These are phyloP conservation scores for Schizophyllum amplum DNA, from an alignment of 1,284 basidiomycete genomes.

Conservation along the genomic window DNA sequence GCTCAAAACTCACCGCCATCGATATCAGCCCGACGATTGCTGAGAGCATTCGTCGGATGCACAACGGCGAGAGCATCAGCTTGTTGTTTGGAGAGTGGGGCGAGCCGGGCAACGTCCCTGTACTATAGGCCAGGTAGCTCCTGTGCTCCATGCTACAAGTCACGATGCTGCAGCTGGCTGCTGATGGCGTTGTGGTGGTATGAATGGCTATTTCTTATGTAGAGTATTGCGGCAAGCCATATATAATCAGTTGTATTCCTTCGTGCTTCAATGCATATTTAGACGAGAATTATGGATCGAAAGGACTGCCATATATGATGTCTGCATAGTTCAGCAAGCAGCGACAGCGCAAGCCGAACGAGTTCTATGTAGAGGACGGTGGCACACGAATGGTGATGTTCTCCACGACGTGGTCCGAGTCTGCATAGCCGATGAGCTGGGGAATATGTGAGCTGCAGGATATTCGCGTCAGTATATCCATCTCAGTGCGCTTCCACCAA, in stretches of 20 bases:
- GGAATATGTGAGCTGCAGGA: conserved; percentile 70
- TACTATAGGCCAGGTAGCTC: conserved; percentile 22
- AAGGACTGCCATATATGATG: no score
- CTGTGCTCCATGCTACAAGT: no score
- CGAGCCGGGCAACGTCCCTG: conserved; percentile 35
- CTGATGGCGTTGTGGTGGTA: no score
- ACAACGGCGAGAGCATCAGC: conserved; percentile 91
- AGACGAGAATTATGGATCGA: no score
- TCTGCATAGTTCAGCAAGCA: no score
- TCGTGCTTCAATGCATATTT: no score
- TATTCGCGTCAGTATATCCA: conserved; percentile 1
- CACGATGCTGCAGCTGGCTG: no score
- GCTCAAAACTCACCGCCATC: conserved; percentile 64
- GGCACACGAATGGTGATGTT: conserved; percentile 69
- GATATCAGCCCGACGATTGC: conserved; percentile 90
- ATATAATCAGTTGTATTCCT: no score
- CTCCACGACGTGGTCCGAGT: conserved; percentile 95
- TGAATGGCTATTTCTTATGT: no score
- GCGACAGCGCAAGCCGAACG: no score
- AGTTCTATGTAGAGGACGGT: conserved; percentile 18
- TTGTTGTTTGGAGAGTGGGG: conserved; percentile 76
- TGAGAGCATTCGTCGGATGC: conserved; percentile 93
- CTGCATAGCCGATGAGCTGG: conserved; percentile 83
- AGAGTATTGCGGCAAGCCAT: no score
- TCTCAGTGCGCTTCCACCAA: neutral